phyloP scores from a whole-genome alignment of 2,329 filamentous ascomycete species.

The Coniochaeta sp. region DNA sequence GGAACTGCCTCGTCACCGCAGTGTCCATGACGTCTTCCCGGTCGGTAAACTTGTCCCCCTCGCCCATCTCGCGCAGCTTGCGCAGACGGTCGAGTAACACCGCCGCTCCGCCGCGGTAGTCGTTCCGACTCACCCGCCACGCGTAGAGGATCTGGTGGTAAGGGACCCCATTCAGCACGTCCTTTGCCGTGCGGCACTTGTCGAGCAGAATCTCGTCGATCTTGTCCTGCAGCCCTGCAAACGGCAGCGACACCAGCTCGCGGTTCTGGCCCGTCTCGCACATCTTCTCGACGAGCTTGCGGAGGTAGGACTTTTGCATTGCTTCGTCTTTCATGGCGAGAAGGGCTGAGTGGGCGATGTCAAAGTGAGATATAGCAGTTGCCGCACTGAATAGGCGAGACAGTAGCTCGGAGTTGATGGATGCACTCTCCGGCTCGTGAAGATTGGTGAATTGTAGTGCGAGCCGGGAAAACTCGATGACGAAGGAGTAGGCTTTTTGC shows the following conservation, averaged over 20 bases:
- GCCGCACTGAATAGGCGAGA: conserved; percentile 79
- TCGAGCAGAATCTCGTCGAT: conserved; percentile 73
- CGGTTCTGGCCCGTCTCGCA: conserved; percentile 58
- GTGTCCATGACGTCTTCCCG: conserved; percentile 54
- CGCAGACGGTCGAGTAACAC: conserved; percentile 56
- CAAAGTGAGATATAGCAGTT: conserved; percentile 70
- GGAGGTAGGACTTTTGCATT: conserved; percentile 64
- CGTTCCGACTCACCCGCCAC: conserved; percentile 75
- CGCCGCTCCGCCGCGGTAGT: conserved; percentile 74
- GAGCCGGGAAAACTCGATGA: conserved; percentile 74
- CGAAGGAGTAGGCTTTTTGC: conserved; percentile 67
- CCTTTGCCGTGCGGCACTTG: conserved; percentile 61
- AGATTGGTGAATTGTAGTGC: conserved; percentile 56
- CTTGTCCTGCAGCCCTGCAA: conserved; percentile 66
- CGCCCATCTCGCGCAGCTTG: conserved; percentile 50
- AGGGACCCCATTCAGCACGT: conserved; percentile 57
- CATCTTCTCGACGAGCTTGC: conserved; percentile 62
- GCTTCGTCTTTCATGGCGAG: conserved; percentile 63
- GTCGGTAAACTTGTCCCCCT: conserved; percentile 43
- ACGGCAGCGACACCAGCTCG: conserved; percentile 68
- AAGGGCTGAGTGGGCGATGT: conserved; percentile 74
- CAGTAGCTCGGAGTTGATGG: conserved; percentile 55
- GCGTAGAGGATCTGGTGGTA: conserved; percentile 89
- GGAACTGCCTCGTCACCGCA: conserved; percentile 64
- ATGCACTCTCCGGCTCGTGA: conserved; percentile 10